These are phyloP conservation scores for Fusarium nodosum DNA, from an alignment of 2,329 filamentous ascomycete species.

Conservation along the genomic window DNA sequence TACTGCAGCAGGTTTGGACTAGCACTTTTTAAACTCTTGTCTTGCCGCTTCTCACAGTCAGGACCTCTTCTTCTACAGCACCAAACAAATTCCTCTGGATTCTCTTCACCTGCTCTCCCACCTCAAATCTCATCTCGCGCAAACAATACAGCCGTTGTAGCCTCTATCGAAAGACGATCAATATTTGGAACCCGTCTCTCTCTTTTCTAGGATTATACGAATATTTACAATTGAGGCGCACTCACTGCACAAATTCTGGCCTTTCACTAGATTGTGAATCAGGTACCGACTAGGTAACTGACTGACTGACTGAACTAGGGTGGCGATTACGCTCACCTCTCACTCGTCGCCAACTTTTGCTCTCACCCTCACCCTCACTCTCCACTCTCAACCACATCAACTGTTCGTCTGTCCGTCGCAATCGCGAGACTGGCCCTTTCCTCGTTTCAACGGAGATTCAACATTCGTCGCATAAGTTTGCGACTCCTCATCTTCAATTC, in stretches of 20 bases:
- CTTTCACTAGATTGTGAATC: constrained; percentile 25
- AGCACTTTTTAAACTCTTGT: constrained; percentile 24
- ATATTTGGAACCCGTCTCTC: neutral
- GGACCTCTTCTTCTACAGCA: constrained; percentile 25
- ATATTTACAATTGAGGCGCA: constrained; percentile 13
- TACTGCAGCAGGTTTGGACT: constrained; percentile 10
- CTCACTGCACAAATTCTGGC: constrained; percentile 27
- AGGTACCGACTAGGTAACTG: constrained; percentile 8
- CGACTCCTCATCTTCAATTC: constrained; percentile 22
- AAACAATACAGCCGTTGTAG: constrained; percentile 4
- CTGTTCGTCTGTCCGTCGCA: constrained; percentile 36
- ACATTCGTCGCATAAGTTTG: constrained; percentile 30
- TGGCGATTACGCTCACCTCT: constrained; percentile 41
- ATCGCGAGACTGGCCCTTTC: constrained; percentile 32
- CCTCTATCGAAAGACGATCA: constrained; percentile 8
- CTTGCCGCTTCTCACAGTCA: constrained; percentile 24
- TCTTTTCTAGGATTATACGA: constrained; percentile 27
- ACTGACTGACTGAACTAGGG: constrained; percentile 6
- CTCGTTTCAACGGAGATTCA: constrained; percentile 45
- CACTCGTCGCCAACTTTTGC: constrained; percentile 25
- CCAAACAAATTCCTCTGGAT: constrained; percentile 7
- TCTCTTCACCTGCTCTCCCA: constrained; percentile 28
- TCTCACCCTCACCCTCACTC: constrained; percentile 7
- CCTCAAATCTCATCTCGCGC: constrained; percentile 17
- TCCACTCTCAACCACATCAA: constrained; percentile 25